These are phyloP conservation scores for Stygiomarasmius scandens DNA, from an alignment of 1,284 basidiomycete species.

Conservation along the genomic window DNA sequence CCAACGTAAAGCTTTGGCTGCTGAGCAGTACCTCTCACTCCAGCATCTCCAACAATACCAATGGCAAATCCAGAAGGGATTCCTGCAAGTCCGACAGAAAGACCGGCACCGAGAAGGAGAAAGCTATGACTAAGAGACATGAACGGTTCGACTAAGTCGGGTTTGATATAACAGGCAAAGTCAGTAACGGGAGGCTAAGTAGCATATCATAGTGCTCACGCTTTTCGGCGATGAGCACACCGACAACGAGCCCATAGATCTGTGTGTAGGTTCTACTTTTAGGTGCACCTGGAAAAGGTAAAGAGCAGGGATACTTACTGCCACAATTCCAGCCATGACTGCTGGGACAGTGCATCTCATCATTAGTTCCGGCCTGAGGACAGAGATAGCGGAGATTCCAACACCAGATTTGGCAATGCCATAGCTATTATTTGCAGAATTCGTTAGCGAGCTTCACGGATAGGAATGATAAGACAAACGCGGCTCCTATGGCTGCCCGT, in stretches of 20 bases:
- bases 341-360: not conserved
- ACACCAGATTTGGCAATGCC: not conserved
- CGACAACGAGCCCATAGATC: not conserved
- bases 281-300: no score
- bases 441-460: not conserved
- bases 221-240: not conserved
- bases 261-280: no score
- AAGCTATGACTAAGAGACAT: not conserved
- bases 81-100: conserved; percentile 70
- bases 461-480: not conserved
- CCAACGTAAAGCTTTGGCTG: conserved; percentile 94
- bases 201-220: not conserved
- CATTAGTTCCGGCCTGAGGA: not conserved
- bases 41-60: conserved; percentile 94
- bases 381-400: not conserved
- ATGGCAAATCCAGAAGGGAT: conserved; percentile 91
- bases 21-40: conserved; percentile 88
- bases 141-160: not conserved
- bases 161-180: no score
- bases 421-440: not conserved
- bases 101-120: not conserved
- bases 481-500: not conserved
- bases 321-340: not conserved
- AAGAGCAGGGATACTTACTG: not conserved
- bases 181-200: not conserved